phyloP scores from a whole-genome alignment of 495 filamentous ascomycete genomes.

The Emericellopsis terricola region DNA sequence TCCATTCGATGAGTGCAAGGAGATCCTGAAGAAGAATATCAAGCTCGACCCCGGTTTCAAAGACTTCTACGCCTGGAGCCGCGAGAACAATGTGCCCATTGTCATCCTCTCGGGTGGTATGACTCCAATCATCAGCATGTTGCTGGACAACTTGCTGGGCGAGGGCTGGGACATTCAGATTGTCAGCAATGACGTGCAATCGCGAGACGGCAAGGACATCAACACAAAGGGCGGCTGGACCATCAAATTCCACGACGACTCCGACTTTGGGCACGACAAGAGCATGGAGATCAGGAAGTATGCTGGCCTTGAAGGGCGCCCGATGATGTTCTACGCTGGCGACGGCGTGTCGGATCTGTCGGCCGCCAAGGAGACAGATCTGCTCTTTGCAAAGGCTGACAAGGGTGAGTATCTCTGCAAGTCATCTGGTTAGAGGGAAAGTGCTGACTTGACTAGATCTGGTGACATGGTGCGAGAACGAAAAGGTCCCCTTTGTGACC shows the following conservation, averaged over 20 bases:
- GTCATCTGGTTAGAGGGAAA: neutral
- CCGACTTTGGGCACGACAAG: constrained; percentile 87
- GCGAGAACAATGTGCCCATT: constrained; percentile 69
- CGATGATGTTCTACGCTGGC: constrained; percentile 72
- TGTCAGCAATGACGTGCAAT: constrained; percentile 60
- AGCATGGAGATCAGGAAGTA: constrained; percentile 73
- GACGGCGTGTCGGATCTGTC: constrained; percentile 83
- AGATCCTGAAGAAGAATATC: constrained; percentile 61
- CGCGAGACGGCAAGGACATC: constrained; percentile 43
- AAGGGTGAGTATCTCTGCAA: constrained; percentile 38
- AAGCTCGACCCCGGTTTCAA: constrained; percentile 71
- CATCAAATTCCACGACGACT: constrained; percentile 75
- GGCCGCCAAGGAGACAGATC: constrained; percentile 71
- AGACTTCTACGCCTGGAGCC: constrained; percentile 68
- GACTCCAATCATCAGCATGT: constrained; percentile 72
- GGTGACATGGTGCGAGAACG: constrained; percentile 59
- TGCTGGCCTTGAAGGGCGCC: constrained; percentile 50
- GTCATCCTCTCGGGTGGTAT: constrained; percentile 84
- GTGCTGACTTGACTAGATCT: constrained; percentile 38
- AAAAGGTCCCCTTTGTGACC: constrained; percentile 62
- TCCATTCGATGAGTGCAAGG: constrained; percentile 65
- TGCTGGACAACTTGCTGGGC: constrained; percentile 64
- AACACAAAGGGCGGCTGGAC: constrained; percentile 69
- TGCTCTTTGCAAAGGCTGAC: constrained; percentile 81
- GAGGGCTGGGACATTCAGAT: constrained; percentile 48